Base-by-base conservation (phyloP, 129 eudicot genomes). In the Gnaphalium uliginosum region DNA sequence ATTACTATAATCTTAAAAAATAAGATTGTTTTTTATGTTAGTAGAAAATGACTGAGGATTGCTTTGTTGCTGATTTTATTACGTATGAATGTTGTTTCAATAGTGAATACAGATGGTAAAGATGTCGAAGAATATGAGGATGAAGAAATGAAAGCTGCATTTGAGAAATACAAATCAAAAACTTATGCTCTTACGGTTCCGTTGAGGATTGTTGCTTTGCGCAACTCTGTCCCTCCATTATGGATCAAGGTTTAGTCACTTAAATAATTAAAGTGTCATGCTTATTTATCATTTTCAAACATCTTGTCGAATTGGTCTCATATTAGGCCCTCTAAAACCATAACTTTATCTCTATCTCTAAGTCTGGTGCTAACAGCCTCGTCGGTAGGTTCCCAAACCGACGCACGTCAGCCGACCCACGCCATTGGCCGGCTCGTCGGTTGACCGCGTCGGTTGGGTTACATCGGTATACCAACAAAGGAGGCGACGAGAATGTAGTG, bases 181-280 rank as follows among this genome's bases (percentile, higher is more conserved):
- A 82, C 99, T 35, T 95, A 89, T 68, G 85, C 99, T 66, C 82
- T 91, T 75, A 95, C 92, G 2, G 99, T 95, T 63, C 96, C 99
- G 19, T 63, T 95, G 68, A 84, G 87, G 80, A 78, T 95, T 21
- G 87, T 91, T 79, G 91, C 97, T 79, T 81, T 91, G 11, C 88
- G 94, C 64, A 86, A 78, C 80, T 91, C 99, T 13, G 58, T 89
- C 41, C 99, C 97, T 83, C 90, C 99, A 75, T 76, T 87, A 37
- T 95, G 99, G 99, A 78, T 95, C 63, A 85, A 89, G 97, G 99
- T 94, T 68, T 21, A 29, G 50, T 32, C 7, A 17, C 66, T 60
- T 60, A 61, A 30, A 60, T 10, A 37, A 18, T 43, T 43, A 43
- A 43, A 43, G 11, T 59, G 46, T 60, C 35, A 25, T 59, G 15